A percentile compares a stretch with the other conserved stretches of the same genome.
These are phyloP conservation scores for Blastocystis sp. DNA, from an alignment of 352 stramenopile species.

Conservation along the genomic window DNA sequence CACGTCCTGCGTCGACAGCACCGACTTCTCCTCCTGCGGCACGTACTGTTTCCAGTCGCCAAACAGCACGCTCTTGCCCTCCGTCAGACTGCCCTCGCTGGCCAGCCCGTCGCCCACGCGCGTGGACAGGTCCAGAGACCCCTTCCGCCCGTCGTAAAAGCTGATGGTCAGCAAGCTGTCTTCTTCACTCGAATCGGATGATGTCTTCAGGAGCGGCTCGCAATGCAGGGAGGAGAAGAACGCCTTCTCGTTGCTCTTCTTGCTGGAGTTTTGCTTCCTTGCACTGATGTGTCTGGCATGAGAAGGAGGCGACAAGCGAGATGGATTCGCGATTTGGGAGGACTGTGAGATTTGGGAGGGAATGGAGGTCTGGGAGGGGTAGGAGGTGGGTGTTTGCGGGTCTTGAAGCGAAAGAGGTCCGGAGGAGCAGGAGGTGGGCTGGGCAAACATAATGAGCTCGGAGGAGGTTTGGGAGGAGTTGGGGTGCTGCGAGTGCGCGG, in stretches of 20 bases:
- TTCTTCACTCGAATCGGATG: no score
- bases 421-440: neutral
- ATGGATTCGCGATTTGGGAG: no score
- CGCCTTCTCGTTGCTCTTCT: neutral
- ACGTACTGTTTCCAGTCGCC: neutral
- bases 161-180: no score
- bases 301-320: no score
- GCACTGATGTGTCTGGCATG: no score
- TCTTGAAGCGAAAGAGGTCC: neutral
- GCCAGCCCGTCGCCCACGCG: no score
- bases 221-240: no score
- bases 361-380: neutral
- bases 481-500: neutral
- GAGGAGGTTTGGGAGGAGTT: neutral
- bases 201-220: no score
- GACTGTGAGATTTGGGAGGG: no score
- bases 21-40: neutral
- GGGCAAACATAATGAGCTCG: neutral
- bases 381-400: neutral
- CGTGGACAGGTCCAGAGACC: no score
- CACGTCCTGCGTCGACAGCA: neutral
- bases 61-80: neutral
- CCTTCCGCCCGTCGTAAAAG: no score
- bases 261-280: neutral
- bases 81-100: neutral